A percentile compares a stretch with the other conserved stretches of the same genome.
phyloP scores from a whole-genome alignment of 2,329 filamentous ascomycete species.

The Rutstroemia sp. region DNA sequence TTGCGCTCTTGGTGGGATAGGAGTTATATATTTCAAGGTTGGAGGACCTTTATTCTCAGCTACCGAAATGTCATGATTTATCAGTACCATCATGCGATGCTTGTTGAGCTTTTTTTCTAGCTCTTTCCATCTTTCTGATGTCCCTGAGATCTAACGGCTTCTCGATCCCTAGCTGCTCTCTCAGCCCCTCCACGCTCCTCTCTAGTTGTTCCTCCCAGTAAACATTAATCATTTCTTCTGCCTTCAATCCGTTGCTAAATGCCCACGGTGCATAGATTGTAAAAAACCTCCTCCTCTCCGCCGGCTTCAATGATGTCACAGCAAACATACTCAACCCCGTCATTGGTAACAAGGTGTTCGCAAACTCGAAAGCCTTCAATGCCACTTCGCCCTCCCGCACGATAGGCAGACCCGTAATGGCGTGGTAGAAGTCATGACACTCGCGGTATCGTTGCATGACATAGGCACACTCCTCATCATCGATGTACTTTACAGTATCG shows the following conservation, averaged over 20 bases:
- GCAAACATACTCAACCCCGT: conserved; percentile 80
- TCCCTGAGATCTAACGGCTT: conserved; percentile 77
- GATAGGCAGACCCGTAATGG: conserved; percentile 81
- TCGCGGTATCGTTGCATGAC: conserved; percentile 98
- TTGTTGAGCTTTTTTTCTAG: conserved; percentile 57
- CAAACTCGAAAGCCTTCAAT: conserved; percentile 96
- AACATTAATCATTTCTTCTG: conserved; percentile 83
- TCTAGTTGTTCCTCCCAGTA: conserved; percentile 96
- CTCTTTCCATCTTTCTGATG: conserved; percentile 63
- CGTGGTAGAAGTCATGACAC: conserved; percentile 97
- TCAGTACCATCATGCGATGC: conserved; percentile 19
- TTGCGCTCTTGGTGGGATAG: background rate
- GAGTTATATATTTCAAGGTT: conserved; percentile 1
- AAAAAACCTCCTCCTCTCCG: conserved; percentile 61
- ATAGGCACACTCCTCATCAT: conserved; percentile 93
- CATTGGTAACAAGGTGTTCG: conserved; percentile 92
- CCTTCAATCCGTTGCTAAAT: conserved; percentile 67
- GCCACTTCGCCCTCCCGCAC: conserved; percentile 95
- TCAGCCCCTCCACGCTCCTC: conserved; percentile 70
- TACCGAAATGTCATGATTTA: conserved; percentile 19
- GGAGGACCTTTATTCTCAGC: background rate
- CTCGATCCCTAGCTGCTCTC: conserved; percentile 73
- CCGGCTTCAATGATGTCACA: conserved; percentile 53
- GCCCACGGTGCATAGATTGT: conserved; percentile 84
- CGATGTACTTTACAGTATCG: conserved; percentile 76